Evolutionary conservation across 2,329 filamentous ascomycete genomes (phyloP).

Genomic region (Colletotrichum orbiculare): DNA sequence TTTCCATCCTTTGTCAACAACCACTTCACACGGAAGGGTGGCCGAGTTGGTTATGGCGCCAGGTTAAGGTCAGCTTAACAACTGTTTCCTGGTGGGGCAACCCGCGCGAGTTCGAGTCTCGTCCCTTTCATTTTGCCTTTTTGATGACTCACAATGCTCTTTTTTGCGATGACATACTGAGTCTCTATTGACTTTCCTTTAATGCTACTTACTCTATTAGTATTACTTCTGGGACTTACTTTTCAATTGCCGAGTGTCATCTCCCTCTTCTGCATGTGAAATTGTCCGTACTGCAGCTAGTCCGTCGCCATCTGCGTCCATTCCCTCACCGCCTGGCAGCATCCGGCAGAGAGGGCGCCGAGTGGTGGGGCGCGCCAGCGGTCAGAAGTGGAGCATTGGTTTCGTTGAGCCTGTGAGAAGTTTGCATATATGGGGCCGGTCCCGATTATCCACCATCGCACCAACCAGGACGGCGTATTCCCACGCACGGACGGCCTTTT

Average conservation of each 20-base stretch:
- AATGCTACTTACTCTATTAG: neutral
- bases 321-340: too few species aligned
- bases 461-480: slow-evolving; percentile 25
- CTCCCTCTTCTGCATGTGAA: too few species aligned
- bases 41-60: slow-evolving; percentile 37
- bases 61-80: slow-evolving; percentile 37
- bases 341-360: neutral
- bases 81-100: slow-evolving; percentile 37
- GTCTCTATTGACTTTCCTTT: neutral
- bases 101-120: slow-evolving; percentile 37
- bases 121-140: slow-evolving; percentile 24
- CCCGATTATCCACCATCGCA: slow-evolving; percentile 14
- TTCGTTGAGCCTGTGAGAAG: slow-evolving; percentile 32
- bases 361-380: slow-evolving; percentile 8
- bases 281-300: too few species aligned
- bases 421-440: slow-evolving; percentile 30
- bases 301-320: too few species aligned
- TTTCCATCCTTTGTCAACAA: rapidly evolving
- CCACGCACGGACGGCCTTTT: neutral
- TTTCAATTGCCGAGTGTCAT: neutral
- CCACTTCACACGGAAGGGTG: slow-evolving; percentile 17
- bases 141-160: too few species aligned
- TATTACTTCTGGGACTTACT: neutral
- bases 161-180: neutral
- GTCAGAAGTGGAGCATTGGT: slow-evolving; percentile 15